Evolutionary conservation across 169 alveolate genomes (phyloP).

Genomic region (Blepharisma undulans): DNA sequence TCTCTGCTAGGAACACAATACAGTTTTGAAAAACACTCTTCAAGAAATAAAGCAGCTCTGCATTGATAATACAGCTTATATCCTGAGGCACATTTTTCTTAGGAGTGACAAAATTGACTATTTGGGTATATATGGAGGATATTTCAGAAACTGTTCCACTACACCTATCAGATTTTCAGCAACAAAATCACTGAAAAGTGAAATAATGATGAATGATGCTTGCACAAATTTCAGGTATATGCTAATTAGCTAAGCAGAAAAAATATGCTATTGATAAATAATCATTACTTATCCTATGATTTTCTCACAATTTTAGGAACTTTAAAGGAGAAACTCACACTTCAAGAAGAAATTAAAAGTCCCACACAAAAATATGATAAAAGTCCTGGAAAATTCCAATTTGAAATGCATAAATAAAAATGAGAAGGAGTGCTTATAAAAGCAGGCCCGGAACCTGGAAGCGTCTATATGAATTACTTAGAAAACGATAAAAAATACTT

Average conservation of each 20-base stretch:
- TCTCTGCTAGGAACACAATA: not conserved
- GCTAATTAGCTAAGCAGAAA: not conserved
- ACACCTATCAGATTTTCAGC: not conserved
- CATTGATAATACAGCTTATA: not conserved
- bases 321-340: not conserved
- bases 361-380: not conserved
- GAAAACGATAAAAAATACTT: constrained; percentile 37
- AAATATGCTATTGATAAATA: not conserved
- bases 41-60: not conserved
- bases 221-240: not conserved
- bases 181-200: not conserved
- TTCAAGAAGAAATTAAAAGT: not conserved
- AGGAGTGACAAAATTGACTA: not conserved
- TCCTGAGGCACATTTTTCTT: not conserved
- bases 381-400: not conserved
- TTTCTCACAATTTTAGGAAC: not conserved
- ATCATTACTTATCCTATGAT: not conserved
- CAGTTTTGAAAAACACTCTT: not conserved
- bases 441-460: not conserved
- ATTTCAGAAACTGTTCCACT: not conserved
- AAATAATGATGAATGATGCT: not conserved
- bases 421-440: not conserved
- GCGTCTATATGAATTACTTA: constrained; percentile 34
- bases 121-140: constrained; percentile 29
- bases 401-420: not conserved